Conservation (phyloP, 208 protist genomes). For the Kentomonas sorsogonicus region DNA sequence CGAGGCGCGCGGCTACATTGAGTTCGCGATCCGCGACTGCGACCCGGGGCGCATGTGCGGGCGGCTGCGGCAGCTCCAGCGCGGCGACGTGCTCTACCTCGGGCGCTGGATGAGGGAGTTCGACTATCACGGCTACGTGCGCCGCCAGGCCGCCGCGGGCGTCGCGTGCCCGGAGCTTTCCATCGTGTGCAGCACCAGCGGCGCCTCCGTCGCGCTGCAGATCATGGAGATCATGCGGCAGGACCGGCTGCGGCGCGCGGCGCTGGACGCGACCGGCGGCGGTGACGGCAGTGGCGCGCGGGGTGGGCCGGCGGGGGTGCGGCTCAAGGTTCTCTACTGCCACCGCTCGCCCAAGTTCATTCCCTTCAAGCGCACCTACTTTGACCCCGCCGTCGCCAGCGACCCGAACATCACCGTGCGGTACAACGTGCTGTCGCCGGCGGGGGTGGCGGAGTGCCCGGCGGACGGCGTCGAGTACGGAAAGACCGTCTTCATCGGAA, state of each 20-base stretch:
- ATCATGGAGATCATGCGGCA: conserved; percentile 71
- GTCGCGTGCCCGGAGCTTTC: conserved; percentile 47
- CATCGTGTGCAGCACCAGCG: conserved; percentile 67
- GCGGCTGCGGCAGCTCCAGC: conserved; percentile 58
- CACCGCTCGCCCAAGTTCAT: conserved; percentile 44
- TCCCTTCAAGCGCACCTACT: conserved; percentile 52
- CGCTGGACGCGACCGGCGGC: too few relatives aligned
- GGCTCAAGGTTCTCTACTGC: conserved; percentile 66
- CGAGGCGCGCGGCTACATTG: conserved; percentile 63
- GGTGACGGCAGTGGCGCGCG: too few relatives aligned
- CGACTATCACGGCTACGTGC: conserved; percentile 46
- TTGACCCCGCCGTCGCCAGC: conserved; percentile 30
- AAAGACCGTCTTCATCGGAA: conserved; percentile 60
- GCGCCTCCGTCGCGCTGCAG: conserved; percentile 76
- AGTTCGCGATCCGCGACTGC: conserved; percentile 78
- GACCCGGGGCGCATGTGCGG: conserved; percentile 77
- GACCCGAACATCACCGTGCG: conserved; percentile 31
- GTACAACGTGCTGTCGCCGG: conserved; percentile 62
- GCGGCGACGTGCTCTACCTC: conserved; percentile 70
- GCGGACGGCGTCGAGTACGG: conserved; percentile 16
- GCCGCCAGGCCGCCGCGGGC: background rate
- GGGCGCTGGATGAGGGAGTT: conserved; percentile 87
- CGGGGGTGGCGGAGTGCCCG: conserved; percentile 12
- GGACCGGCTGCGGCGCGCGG: conserved; percentile 39
- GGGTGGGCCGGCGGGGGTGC: too few relatives aligned